phyloP scores from a whole-genome alignment of 2,329 filamentous ascomycete genomes.

The Colletotrichum filicis region DNA sequence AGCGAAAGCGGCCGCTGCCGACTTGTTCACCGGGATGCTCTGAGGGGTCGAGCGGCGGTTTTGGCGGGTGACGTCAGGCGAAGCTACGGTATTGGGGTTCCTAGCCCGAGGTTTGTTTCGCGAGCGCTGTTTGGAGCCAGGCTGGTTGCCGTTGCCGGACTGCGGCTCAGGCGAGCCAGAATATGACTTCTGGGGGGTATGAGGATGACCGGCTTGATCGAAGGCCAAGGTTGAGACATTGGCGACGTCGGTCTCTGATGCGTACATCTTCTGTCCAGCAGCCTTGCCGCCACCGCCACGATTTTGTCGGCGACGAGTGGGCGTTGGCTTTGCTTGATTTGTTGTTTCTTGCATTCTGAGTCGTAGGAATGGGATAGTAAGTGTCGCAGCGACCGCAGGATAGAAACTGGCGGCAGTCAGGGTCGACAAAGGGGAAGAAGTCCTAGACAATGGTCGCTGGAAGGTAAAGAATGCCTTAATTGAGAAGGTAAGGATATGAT shows the following conservation, averaged over 20 bases:
- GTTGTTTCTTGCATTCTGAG: constrained; percentile 46
- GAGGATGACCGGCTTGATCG: constrained; percentile 47
- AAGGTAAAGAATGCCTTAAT: background rate
- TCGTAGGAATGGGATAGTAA: background rate
- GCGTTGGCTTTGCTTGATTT: constrained; percentile 47
- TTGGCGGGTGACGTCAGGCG: constrained; percentile 54
- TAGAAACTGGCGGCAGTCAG: background rate
- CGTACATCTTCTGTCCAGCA: constrained; percentile 64
- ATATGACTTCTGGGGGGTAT: constrained; percentile 60
- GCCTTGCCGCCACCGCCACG: constrained; percentile 47
- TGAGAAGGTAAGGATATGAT: background rate
- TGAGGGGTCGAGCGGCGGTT: constrained; percentile 56
- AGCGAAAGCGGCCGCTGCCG: constrained; percentile 76
- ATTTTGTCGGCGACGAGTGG: constrained; percentile 47
- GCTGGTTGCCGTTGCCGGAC: constrained; percentile 43
- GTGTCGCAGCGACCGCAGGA: background rate
- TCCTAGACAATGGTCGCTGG: background rate
- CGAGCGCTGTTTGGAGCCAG: constrained; percentile 39
- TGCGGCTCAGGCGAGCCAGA: constrained; percentile 48
- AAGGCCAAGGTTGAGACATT: constrained; percentile 43
- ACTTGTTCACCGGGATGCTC: constrained; percentile 49
- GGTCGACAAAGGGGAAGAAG: background rate
- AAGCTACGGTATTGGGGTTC: constrained; percentile 40
- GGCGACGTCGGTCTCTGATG: constrained; percentile 65
- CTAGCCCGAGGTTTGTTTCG: constrained; percentile 37